Evolutionary conservation across 371 early-diverging fungal genomes (phyloP), one percentile per base, ranked within the genome.

Genomic region (Syncephalastrum sp.): DNA sequence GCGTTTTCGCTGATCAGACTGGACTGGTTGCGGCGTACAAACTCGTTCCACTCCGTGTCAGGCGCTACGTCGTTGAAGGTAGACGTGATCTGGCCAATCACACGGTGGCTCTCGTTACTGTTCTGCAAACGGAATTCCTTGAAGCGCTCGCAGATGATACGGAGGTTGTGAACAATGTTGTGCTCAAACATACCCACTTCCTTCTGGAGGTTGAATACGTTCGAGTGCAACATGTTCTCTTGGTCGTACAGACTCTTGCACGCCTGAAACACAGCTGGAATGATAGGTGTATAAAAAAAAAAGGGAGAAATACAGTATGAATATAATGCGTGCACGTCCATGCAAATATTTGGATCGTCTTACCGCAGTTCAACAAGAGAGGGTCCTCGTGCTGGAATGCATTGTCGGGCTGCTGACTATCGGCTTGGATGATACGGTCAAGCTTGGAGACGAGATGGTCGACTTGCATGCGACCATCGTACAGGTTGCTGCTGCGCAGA

Each of bases 181-280:
- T 60, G 58, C 47, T 79, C 80, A 64, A 79, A 72, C 7, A 70
- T 54, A 27, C 58, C 71, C 3, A 67, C 59, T 54, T 79, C 77
- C 19, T 64, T 63, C 53, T 79, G 80, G 15, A 79, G 67, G 13
- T 64, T 65, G 19, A 74, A 54, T 17, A 76, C 62, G 12, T 70
- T 72, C 4, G 66, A 69, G 56, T 79, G 80, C 16, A 79, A 46
- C 13, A 50, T 57, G 50, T 79, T 79, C 53, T 79, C 80, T n/a
- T 70, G 55, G 12, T 73, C 65, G 45, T 67, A 60, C 8, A 76
- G 54, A 16, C 58, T 62, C 14, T 68, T 63, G 25, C 65, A 57
- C 4, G 69, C 60, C 46, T 71, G 64, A 33, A 64, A 66, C 3
- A 76, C 63, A 47, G 62, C 64, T 54, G 52, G 17, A 41, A 41